These are phyloP conservation scores for Dendrothele bispora DNA, from an alignment of 768 basidiomycete genomes.

Conservation along the genomic window DNA sequence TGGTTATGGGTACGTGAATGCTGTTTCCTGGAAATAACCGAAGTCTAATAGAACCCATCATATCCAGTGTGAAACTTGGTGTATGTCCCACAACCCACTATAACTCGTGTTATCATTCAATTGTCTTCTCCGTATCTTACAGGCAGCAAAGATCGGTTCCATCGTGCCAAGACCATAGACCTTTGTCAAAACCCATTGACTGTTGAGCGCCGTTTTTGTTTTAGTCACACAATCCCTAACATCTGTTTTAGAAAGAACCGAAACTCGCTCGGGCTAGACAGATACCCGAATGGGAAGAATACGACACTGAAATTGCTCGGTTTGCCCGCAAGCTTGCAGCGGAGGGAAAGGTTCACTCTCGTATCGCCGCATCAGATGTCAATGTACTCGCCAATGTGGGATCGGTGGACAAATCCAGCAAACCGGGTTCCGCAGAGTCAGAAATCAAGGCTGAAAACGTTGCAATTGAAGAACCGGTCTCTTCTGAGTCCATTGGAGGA, in stretches of 20 bases:
- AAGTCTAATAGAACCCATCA: background rate
- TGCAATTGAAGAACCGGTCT: background rate
- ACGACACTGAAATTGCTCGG: conserved; percentile 85
- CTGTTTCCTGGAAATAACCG: background rate
- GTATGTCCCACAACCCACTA: conserved; percentile 47
- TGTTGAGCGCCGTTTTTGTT: conserved; percentile 42
- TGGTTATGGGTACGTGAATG: conserved; percentile 89
- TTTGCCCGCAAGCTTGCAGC: conserved; percentile 75
- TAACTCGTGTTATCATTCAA: background rate
- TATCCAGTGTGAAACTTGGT: conserved; percentile 95
- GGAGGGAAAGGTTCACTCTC: conserved; percentile 67
- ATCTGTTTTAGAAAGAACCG: conserved; percentile 80
- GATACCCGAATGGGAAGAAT: conserved; percentile 97
- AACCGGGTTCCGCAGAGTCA: background rate
- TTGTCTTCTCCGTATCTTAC: conserved; percentile 5
- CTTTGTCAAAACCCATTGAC: conserved; percentile 96
- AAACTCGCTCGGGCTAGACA: conserved; percentile 90
- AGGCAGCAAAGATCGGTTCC: conserved; percentile 82
- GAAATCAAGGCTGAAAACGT: background rate
- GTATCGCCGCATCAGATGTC: conserved; percentile 65
- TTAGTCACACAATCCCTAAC: background rate
- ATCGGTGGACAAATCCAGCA: too few relatives aligned
- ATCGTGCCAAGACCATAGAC: conserved; percentile 89
- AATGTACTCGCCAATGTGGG: conserved; percentile 61
- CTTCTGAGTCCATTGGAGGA: background rate